Conservation (phyloP, 306 rosid genomes). For the Pyrus pyrifolia region DNA sequence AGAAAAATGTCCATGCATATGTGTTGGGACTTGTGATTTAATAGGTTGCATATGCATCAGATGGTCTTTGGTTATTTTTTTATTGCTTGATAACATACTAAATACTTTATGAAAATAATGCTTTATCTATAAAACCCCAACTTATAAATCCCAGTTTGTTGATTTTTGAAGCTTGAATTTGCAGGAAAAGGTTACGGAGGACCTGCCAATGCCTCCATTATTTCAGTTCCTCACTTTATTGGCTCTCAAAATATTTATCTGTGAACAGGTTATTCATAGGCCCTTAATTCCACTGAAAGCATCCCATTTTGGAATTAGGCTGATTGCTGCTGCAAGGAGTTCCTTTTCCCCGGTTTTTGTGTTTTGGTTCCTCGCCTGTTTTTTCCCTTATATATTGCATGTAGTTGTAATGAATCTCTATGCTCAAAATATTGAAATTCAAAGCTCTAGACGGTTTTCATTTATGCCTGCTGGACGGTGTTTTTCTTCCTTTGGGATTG, state of each 20-base stretch:
- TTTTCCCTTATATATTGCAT: neutral
- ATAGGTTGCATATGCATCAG: neutral
- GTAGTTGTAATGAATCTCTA: neutral
- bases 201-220: conserved; percentile 71
- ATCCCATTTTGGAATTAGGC: neutral
- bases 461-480: neutral
- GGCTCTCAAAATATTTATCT: conserved; percentile 63
- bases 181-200: conserved; percentile 55
- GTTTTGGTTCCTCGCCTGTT: neutral
- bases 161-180: conserved; percentile 24
- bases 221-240: conserved; percentile 68
- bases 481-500: neutral
- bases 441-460: neutral
- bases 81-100: neutral
- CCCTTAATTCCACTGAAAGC: neutral
- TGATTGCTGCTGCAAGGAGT: neutral
- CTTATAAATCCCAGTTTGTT: conserved; percentile 14
- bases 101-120: neutral
- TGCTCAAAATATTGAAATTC: neutral
- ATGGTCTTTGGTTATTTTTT: neutral
- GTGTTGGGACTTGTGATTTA: neutral
- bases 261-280: conserved; percentile 44
- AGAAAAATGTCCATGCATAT: neutral
- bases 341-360: neutral
- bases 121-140: neutral